Evolutionary conservation across 2,329 filamentous ascomycete genomes (phyloP).

Genomic region (Cadophora malorum): DNA sequence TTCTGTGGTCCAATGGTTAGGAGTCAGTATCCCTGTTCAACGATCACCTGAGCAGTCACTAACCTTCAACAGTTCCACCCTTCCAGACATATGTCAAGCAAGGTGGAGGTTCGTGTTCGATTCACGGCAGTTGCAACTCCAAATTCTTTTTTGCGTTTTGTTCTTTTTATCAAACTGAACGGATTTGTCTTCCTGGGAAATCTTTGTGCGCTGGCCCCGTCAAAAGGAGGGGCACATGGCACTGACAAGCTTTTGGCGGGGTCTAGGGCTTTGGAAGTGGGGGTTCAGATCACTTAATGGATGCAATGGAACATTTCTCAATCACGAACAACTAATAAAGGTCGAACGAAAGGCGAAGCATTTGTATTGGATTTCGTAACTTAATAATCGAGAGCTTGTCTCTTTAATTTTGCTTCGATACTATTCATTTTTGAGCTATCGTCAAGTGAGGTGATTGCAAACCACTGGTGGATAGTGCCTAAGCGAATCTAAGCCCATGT

Average conservation of each 20-base stretch:
- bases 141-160: slow-evolving; percentile 13
- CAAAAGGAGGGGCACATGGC: too few species aligned
- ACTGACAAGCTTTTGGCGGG: neutral
- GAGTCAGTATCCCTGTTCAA: neutral
- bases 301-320: neutral
- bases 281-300: neutral
- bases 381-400: too few species aligned
- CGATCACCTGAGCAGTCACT: neutral
- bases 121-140: slow-evolving; percentile 36
- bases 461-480: too few species aligned
- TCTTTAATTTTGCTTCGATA: neutral
- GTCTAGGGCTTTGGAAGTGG: slow-evolving; percentile 7
- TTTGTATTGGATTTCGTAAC: too few species aligned
- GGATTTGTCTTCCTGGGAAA: neutral
- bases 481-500: too few species aligned
- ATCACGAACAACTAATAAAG: neutral
- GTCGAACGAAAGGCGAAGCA: too few species aligned
- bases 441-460: too few species aligned
- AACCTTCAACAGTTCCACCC: slow-evolving; percentile 31
- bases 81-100: slow-evolving; percentile 31
- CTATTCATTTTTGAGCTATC: neutral
- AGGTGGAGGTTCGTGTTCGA: slow-evolving; percentile 43
- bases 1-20: slow-evolving; percentile 10
- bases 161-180: neutral
- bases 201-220: too few species aligned